A percentile compares a stretch with the other conserved stretches of the same genome.
phyloP scores from a whole-genome alignment of 257 asterid species.

The Ballota nigra region DNA sequence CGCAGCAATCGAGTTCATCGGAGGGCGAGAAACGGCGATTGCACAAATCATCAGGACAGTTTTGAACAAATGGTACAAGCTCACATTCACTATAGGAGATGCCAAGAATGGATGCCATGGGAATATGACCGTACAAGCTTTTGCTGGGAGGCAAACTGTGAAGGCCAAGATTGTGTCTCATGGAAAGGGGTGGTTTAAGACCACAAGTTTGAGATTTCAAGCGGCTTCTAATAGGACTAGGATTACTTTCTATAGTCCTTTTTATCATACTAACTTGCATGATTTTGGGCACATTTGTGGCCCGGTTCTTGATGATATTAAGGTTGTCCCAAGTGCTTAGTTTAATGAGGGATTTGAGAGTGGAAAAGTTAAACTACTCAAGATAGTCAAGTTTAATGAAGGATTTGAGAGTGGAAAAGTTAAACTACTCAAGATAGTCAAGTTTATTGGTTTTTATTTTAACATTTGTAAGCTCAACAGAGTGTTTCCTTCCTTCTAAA shows the following conservation, averaged over 20 bases:
- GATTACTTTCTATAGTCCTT: slow-evolving; percentile 56
- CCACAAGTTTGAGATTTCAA: slow-evolving; percentile 43
- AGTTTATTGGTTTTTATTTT: background rate
- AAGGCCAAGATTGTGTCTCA: slow-evolving; percentile 39
- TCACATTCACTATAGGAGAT: slow-evolving; percentile 63
- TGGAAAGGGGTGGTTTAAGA: slow-evolving; percentile 58
- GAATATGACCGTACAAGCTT: slow-evolving; percentile 58
- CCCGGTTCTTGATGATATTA: slow-evolving; percentile 71
- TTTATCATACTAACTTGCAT: slow-evolving; percentile 51
- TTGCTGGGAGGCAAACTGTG: slow-evolving; percentile 41
- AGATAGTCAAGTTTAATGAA: background rate
- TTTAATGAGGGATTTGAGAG: background rate
- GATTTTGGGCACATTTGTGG: slow-evolving; percentile 68
- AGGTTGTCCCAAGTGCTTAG: slow-evolving; percentile 44
- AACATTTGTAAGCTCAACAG: slow-evolving; percentile 4
- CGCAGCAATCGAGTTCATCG: slow-evolving; percentile 68
- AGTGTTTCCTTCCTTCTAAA: background rate
- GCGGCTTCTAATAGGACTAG: slow-evolving; percentile 47
- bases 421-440: background rate
- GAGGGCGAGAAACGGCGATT: slow-evolving; percentile 78
- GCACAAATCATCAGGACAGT: slow-evolving; percentile 53
- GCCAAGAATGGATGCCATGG: slow-evolving; percentile 70
- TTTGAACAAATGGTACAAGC: slow-evolving; percentile 43
- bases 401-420: background rate
- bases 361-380: slow-evolving; percentile 5